Evolutionary conservation across 179 eudicot genomes (phyloP).

Genomic region (Drosera spatulata): DNA sequence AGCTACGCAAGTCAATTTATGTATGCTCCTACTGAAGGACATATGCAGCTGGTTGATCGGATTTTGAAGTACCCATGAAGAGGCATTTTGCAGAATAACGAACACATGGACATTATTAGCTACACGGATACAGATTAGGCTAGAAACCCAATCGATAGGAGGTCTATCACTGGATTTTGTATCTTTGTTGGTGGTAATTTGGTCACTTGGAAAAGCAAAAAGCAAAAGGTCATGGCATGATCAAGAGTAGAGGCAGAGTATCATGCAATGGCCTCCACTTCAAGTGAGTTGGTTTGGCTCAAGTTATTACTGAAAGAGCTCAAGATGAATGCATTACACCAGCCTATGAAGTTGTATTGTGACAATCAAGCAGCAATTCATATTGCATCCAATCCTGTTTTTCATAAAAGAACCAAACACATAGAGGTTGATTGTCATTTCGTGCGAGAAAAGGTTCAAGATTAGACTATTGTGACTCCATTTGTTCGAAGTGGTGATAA

Average conservation of each 20-base stretch:
- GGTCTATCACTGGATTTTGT: not conserved
- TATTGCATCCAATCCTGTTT: not conserved
- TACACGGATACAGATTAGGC: constrained; percentile 1
- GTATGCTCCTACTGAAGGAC: not conserved
- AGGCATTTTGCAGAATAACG: no score
- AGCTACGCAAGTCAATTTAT: not conserved
- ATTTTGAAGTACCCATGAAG: not conserved
- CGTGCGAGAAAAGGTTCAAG: not conserved
- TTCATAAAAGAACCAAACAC: constrained; percentile 3
- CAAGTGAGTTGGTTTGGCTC: not conserved
- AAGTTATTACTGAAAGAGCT: not conserved
- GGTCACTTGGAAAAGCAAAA: constrained; percentile 3
- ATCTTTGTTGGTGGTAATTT: not conserved
- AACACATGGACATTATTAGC: no score
- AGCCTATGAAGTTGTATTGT: not conserved
- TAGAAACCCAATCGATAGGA: not conserved
- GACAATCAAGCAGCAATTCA: constrained; percentile 3
- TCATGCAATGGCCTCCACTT: not conserved
- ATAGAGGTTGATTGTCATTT: not conserved
- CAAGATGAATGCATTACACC: not conserved
- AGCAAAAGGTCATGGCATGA: not conserved
- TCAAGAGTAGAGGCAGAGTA: constrained; percentile 7
- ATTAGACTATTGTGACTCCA: no score
- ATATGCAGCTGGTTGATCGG: not conserved
- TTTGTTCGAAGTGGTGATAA: not conserved